Percentiles rank a stretch among this genome's conserved stretches.
These are phyloP conservation scores for Xylariaceae sp. DNA, from an alignment of 2,329 filamentous ascomycete species.

Conservation along the genomic window DNA sequence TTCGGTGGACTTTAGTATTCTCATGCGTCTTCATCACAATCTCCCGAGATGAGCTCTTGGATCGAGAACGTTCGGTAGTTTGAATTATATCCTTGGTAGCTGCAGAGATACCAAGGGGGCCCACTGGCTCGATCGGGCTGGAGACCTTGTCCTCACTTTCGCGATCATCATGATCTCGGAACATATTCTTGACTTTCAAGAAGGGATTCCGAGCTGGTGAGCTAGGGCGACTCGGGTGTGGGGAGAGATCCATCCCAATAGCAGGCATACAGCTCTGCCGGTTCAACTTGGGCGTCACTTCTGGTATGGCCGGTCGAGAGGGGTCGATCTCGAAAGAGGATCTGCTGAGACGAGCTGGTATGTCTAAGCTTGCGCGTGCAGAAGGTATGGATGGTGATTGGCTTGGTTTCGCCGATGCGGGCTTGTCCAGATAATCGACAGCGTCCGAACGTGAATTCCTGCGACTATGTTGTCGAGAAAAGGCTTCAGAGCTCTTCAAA, in stretches of 20 bases:
- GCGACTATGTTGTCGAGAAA: constrained; percentile 14
- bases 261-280: constrained; percentile 50
- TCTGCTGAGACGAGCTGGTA: constrained; percentile 37
- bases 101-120: constrained; percentile 25
- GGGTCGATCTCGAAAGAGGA: constrained; percentile 42
- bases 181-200: constrained; percentile 50
- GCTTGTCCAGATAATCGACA: constrained; percentile 18
- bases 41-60: constrained; percentile 38
- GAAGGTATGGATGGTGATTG: constrained; percentile 31
- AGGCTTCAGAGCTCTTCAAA: constrained; percentile 17
- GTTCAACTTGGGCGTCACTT: constrained; percentile 40
- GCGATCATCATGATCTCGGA: constrained; percentile 43
- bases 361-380: constrained; percentile 45
- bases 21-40: constrained; percentile 38
- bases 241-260: constrained; percentile 59
- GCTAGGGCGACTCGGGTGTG: constrained; percentile 54
- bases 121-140: constrained; percentile 28
- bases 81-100: constrained; percentile 29
- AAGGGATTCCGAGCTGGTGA: constrained; percentile 60
- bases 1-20: constrained; percentile 44
- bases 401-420: constrained; percentile 14
- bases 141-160: constrained; percentile 34
- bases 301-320: constrained; percentile 49
- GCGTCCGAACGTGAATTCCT: constrained; percentile 23
- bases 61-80: constrained; percentile 29